These are phyloP conservation scores for Ophiostoma fasciatum DNA, from an alignment of 2,329 filamentous ascomycete species.

Conservation along the genomic window DNA sequence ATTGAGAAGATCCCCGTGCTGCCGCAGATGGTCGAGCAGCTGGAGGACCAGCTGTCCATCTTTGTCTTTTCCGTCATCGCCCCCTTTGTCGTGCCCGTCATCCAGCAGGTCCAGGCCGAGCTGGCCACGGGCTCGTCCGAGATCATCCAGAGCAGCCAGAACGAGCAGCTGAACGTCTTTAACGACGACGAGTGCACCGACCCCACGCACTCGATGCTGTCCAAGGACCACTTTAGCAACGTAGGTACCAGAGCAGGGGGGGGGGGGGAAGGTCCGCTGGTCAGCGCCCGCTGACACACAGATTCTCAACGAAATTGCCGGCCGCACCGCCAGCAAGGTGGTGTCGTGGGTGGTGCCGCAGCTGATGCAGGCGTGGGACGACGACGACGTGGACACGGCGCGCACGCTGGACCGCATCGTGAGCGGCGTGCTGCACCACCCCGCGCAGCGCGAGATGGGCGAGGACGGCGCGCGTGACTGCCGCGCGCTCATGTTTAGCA, in stretches of 20 bases:
- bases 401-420: constrained; percentile 63
- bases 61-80: constrained; percentile 89
- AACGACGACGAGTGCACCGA: constrained; percentile 60
- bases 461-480: constrained; percentile 58
- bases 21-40: constrained; percentile 69
- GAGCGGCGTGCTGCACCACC: constrained; percentile 74
- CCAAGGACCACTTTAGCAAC: constrained; percentile 91
- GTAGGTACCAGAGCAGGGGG: constrained; percentile 31
- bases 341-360: constrained; percentile 80
- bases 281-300: too few relatives aligned
- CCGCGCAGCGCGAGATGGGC: constrained; percentile 57
- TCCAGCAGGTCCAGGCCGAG: constrained; percentile 75
- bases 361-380: constrained; percentile 75
- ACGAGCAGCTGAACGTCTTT: constrained; percentile 80
- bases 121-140: constrained; percentile 73
- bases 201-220: constrained; percentile 89
- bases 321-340: constrained; percentile 63
- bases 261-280: constrained; percentile 4
- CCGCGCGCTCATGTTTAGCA: constrained; percentile 61
- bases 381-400: constrained; percentile 55
- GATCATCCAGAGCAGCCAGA: constrained; percentile 71
- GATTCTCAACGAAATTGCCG: constrained; percentile 74
- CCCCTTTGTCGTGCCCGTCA: constrained; percentile 73
- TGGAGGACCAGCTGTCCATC: constrained; percentile 74
- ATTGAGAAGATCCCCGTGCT: constrained; percentile 78